A percentile compares a stretch with the other conserved stretches of the same genome.
These are phyloP conservation scores for Cyathus striatus DNA, from an alignment of 768 basidiomycete genomes.

Conservation along the genomic window DNA sequence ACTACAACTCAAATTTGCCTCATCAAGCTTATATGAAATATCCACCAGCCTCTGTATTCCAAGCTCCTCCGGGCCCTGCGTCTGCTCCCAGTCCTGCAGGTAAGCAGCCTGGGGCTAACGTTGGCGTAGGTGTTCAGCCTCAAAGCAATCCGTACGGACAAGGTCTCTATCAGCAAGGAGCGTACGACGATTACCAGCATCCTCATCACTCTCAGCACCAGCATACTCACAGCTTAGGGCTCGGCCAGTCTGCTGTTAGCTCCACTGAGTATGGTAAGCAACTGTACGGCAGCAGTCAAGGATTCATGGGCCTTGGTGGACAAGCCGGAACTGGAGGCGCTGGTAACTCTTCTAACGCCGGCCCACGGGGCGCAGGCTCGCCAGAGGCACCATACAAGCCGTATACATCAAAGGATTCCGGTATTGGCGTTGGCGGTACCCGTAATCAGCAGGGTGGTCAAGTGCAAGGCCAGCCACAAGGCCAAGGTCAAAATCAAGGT, in stretches of 20 bases:
- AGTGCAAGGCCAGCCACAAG: conserved; percentile 50
- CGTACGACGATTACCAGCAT: conserved; percentile 45
- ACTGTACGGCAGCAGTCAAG: conserved; percentile 57
- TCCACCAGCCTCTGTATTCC: conserved; percentile 65
- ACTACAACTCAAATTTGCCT: conserved; percentile 48
- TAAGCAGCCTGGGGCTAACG: conserved; percentile 59
- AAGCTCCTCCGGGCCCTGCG: conserved; percentile 63
- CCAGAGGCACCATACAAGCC: conserved; percentile 77
- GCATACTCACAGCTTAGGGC: conserved; percentile 40
- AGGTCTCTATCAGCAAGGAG: conserved; percentile 56
- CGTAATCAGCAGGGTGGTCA: conserved; percentile 45
- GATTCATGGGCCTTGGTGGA: conserved; percentile 62
- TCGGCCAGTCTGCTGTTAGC: conserved; percentile 33
- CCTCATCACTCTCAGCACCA: conserved; percentile 53
- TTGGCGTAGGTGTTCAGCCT: conserved; percentile 39
- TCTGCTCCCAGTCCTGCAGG: conserved; percentile 58
- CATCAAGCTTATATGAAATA: conserved; percentile 70
- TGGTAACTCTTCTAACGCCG: conserved; percentile 20
- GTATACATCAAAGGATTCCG: conserved; percentile 65
- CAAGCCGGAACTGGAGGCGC: conserved; percentile 35
- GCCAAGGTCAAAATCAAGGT: conserved; percentile 39
- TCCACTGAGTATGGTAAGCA: conserved; percentile 38
- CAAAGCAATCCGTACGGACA: conserved; percentile 59
- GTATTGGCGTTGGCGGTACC: conserved; percentile 40
- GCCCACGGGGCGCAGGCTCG: conserved; percentile 49